Base-by-base conservation (phyloP, 257 asterid genomes). In the Salvia splendens region DNA sequence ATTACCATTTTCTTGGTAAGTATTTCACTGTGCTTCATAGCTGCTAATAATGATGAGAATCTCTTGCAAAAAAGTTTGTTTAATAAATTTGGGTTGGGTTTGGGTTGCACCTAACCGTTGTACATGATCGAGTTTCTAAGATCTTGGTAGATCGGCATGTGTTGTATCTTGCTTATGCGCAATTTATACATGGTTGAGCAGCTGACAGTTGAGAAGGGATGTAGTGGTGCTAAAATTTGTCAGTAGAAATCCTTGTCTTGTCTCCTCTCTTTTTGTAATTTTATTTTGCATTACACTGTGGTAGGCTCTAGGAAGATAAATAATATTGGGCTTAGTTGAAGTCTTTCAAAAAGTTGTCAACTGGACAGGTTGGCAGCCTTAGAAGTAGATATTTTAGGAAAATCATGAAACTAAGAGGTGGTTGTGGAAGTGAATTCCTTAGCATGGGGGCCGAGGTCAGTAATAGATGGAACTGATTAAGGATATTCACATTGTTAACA, bases 341-440 rank as follows among this genome's bases (percentile, higher is more conserved):
- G 55, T 20, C 58, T 7, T 12, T 24, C 20, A 7, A 3, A 33
- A 35, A 32, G 42, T n/a, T 57, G 30, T 35, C 6, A 33, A 12
- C 12, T 32, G 33, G 28, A 6, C 12, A n/a, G 63, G 46, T 10
- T 10, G 3, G 11, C 8, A 7, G 45, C 64, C 47, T 57, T 57
- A 17, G 50, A 8, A 11, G 14, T 8, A 28, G 53, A 41, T 12
- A 11, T 53, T 40, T 6, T 40, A 3, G 42, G 10, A 16, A 36
- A n/a, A 17, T 40, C 9, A 5, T 35, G 47, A 57, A 64, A 42
- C 65, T 60, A 16, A 60, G 48, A 32, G 36, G 43, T 36, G 49
- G 67, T 11, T 17, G 67, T 69, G 51, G 28, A 59, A 38, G 38
- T 70, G 48, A 61, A 28, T 43, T 28, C 52, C 38, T 41, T 70